These are phyloP conservation scores for Rhododendron mucronatum DNA, from an alignment of 148 eudicot genomes.

Conservation along the genomic window DNA sequence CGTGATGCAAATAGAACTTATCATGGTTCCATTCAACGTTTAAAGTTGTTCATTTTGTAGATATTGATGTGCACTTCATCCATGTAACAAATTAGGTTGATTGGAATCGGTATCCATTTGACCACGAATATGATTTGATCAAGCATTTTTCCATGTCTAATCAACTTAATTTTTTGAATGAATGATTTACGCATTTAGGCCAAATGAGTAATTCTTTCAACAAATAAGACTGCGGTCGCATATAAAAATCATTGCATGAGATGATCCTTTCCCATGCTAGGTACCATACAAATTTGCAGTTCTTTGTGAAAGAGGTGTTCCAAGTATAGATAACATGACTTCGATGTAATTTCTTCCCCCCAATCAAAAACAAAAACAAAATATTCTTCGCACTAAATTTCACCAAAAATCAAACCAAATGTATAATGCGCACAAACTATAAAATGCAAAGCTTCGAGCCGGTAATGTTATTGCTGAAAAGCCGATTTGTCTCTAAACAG, in stretches of 20 bases:
- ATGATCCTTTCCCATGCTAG: not conserved
- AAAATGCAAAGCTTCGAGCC: not conserved
- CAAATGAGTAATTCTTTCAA: not conserved
- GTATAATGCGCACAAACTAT: not conserved
- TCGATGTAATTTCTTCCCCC: not conserved
- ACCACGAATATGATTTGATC: too few species aligned
- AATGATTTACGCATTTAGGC: not conserved
- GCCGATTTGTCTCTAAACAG: not conserved
- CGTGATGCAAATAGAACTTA: not conserved
- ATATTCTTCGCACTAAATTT: not conserved
- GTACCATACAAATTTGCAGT: not conserved
- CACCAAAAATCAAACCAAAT: not conserved
- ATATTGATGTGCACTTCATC: too few species aligned
- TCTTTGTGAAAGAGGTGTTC: not conserved
- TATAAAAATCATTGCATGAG: not conserved
- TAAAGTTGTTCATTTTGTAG: not conserved
- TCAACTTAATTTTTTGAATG: not conserved
- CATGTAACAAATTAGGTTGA: too few species aligned
- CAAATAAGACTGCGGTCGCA: not conserved
- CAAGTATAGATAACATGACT: not conserved
- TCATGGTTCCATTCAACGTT: not conserved
- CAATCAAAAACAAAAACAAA: not conserved
- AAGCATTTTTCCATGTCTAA: not conserved
- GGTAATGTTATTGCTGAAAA: not conserved
- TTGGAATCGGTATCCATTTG: too few species aligned